Conservation (phyloP, 108 stramenopile genomes). For the Nitzschia sp. region DNA sequence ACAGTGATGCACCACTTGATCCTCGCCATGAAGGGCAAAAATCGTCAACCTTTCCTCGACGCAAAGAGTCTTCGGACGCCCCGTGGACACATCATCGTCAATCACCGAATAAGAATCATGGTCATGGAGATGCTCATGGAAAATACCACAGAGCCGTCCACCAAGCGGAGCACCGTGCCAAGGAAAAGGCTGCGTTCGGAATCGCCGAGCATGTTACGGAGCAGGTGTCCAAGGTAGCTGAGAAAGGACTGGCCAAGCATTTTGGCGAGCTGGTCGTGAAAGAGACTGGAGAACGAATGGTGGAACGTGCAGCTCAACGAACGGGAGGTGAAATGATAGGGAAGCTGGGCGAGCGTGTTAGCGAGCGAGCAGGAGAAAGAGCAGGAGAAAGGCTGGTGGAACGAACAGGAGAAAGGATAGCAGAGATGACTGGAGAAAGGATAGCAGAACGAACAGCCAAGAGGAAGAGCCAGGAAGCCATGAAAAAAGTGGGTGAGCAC, state of each 20-base stretch:
- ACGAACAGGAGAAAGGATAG: constrained; percentile 1
- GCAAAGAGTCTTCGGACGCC: too few relatives aligned
- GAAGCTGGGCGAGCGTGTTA: not conserved
- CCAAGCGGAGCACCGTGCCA: constrained; percentile 20
- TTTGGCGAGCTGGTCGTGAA: not conserved
- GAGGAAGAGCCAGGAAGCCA: not conserved
- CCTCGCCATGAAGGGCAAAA: too few relatives aligned
- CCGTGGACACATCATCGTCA: not conserved
- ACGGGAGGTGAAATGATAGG: not conserved
- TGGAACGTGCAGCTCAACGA: constrained; percentile 1
- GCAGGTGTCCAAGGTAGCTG: not conserved
- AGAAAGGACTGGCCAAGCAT: not conserved
- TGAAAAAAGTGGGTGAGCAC: not conserved
- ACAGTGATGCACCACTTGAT: not conserved
- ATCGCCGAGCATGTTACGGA: constrained; percentile 11
- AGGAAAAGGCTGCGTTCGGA: constrained; percentile 13
- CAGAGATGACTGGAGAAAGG: constrained; percentile 12
- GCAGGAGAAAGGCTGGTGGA: not conserved
- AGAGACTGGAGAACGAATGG: constrained; percentile 5
- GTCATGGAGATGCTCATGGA: not conserved
- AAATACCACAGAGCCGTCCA: constrained; percentile 12
- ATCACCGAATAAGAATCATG: not conserved
- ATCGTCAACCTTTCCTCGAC: too few relatives aligned
- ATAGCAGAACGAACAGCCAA: constrained; percentile 12
- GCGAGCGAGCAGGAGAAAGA: not conserved